A percentile compares a stretch with the other conserved stretches of the same genome.
Conservation (phyloP, 2,329 filamentous ascomycete species). For the Aspergillus flavus region DNA sequence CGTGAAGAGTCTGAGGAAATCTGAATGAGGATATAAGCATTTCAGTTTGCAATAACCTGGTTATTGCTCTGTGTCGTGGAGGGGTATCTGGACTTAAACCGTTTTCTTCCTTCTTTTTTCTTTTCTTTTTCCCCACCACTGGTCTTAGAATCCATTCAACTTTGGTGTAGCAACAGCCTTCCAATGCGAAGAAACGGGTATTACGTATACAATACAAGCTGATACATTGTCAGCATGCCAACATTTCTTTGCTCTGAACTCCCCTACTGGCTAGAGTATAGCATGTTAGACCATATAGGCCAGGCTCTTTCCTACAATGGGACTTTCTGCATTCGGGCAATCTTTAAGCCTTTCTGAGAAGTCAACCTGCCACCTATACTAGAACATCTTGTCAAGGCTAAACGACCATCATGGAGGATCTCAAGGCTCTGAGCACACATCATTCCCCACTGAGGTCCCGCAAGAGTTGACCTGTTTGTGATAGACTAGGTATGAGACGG, state of each 20-base stretch:
- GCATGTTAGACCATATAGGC: neutral
- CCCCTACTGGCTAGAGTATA: neutral
- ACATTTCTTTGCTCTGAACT: neutral
- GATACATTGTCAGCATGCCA: neutral
- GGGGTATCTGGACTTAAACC: too few relatives aligned
- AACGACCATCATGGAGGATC: neutral
- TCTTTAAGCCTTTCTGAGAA: neutral
- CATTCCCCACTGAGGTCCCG: too few relatives aligned
- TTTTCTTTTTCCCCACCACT: neutral
- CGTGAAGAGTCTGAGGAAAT: too few relatives aligned
- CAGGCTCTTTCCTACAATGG: neutral
- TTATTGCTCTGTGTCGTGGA: too few relatives aligned
- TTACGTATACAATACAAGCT: neutral
- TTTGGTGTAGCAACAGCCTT: neutral
- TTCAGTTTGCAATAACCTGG: too few relatives aligned
- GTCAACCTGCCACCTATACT: neutral
- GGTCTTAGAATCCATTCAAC: neutral
- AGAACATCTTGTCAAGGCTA: neutral
- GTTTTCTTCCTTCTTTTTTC: neutral
- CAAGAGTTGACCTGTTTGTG: too few relatives aligned
- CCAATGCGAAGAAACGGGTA: neutral
- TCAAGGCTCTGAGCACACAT: neutral
- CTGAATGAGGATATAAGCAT: too few relatives aligned
- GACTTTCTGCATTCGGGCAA: accelerated
- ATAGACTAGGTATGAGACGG: too few relatives aligned